Percentiles rank a stretch among this genome's conserved stretches.
These are phyloP conservation scores for Silene noctiflora DNA, from an alignment of 179 eudicot species.

Conservation along the genomic window DNA sequence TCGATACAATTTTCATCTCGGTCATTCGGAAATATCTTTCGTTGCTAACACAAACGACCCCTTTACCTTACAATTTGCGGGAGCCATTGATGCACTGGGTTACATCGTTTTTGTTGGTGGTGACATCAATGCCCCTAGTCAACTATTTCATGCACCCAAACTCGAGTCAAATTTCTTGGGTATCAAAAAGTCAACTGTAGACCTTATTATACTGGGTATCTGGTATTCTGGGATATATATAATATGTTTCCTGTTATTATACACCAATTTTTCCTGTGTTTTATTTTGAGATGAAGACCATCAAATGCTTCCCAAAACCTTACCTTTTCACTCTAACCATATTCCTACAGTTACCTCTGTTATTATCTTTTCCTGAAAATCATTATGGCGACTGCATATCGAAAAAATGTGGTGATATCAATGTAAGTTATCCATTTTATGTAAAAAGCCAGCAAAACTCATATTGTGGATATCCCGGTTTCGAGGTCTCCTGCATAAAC, in stretches of 20 bases:
- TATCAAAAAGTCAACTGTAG: not conserved
- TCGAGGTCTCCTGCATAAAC: slow-evolving; percentile 22
- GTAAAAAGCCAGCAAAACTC: slow-evolving; percentile 9
- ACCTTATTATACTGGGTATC: not conserved
- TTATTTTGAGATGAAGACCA: not conserved
- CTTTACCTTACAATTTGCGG: too few species aligned
- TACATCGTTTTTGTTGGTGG: too few species aligned
- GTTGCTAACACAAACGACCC: too few species aligned
- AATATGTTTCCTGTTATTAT: not conserved
- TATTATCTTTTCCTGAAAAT: slow-evolving; percentile 7
- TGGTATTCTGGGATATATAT: not conserved
- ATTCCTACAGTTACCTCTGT: not conserved
- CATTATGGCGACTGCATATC: slow-evolving; percentile 16
- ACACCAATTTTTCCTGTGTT: not conserved
- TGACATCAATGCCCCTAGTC: too few species aligned
- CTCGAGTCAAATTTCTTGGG: not conserved
- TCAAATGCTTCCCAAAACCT: not conserved
- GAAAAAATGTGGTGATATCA: slow-evolving; percentile 14
- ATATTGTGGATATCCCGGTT: slow-evolving; percentile 32
- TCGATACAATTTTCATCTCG: too few species aligned
- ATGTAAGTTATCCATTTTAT: slow-evolving; percentile 17
- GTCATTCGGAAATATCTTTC: too few species aligned
- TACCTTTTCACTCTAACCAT: slow-evolving; percentile 11
- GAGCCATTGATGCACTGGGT: too few species aligned
- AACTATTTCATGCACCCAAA: not conserved